Evolutionary conservation across 305 asterid species (phyloP), one percentile per base, ranked within the genome.

Genomic region (Euphrasia arctica): DNA sequence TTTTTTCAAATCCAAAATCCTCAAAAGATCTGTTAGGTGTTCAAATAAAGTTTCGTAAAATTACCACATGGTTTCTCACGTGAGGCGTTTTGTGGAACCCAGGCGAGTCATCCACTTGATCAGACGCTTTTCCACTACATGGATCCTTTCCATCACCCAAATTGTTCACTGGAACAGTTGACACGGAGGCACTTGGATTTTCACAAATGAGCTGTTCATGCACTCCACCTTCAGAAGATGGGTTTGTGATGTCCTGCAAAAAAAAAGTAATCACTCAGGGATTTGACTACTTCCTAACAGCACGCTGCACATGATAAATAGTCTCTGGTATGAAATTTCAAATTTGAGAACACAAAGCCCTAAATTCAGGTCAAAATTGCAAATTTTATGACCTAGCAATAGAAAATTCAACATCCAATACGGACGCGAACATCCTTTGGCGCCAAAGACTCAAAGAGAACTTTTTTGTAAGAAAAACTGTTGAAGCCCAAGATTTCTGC

Each of bases 191-290:
- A 13, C 68, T 51, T 27, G 74, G 13, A 68, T 76, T 75, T 43
- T 48, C 65, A 62, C 64, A 34, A 6, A 45, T 60, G 65, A n/a
- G 62, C 18, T 59, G 71, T 59, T 65, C 80, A 48, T 41, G 70
- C 54, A 41, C 67, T 66, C 69, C 72, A 55, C 66, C 72, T 65
- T 73, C 83, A 67, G 69, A 49, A 29, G 83, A 69, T 28, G 76
- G 76, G 54, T 64, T 47, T 27, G 77, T 36, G 77, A 72, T 65
- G 70, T 71, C 83, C 60, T 68, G 60, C 56, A 67, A 67, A 48
- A 14, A 47, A 11, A n/a, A 25, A 25, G 2, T 5, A 10, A 45
- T 12, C 5, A 45, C 51, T 43, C 6, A 10, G 15, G 51, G 9
- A 14, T 48, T 48, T 4, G 22, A 48, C 52, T 4, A 48, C 52